These are phyloP conservation scores for Salisapilia sapeloensis DNA, from an alignment of 352 stramenopile species.

Conservation along the genomic window DNA sequence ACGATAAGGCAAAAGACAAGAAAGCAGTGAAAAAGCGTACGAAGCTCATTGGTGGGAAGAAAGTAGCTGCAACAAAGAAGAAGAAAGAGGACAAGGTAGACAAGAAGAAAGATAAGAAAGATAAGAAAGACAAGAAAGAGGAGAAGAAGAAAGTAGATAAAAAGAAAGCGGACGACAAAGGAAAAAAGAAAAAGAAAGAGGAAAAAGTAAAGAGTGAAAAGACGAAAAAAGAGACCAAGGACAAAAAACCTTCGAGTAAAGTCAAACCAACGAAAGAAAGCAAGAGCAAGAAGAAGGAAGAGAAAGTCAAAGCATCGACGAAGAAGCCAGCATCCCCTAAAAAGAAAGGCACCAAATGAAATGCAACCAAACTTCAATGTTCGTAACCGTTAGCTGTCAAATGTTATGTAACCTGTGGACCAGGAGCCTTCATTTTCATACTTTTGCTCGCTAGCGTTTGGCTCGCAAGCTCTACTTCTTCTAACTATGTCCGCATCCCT, in stretches of 20 bases:
- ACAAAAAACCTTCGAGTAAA: not conserved
- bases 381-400: too few relatives aligned
- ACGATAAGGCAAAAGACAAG: conserved; percentile 38
- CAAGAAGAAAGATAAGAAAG: conserved; percentile 4
- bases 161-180: conserved; percentile 1
- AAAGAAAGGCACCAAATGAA: too few relatives aligned
- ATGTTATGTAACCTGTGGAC: too few relatives aligned
- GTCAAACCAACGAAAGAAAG: conserved; percentile 7
- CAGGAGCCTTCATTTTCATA: too few relatives aligned
- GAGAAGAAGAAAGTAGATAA: conserved; percentile 12
- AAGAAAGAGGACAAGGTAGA: conserved; percentile 4
- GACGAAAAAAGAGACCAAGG: conserved; percentile 1
- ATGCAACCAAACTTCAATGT: too few relatives aligned
- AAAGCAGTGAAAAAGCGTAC: conserved; percentile 36
- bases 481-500: conserved; percentile 27
- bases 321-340: conserved; percentile 3
- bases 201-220: conserved; percentile 6
- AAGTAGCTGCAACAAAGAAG: conserved; percentile 3
- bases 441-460: too few relatives aligned
- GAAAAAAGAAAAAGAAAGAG: conserved; percentile 8
- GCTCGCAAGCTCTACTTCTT: not conserved
- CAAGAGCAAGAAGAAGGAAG: conserved; percentile 7
- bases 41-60: conserved; percentile 13
- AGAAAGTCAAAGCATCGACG: conserved; percentile 5
- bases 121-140: conserved; percentile 14